Base-by-base conservation (phyloP, 441 rosid species). In the Aquilaria agallochum region DNA sequence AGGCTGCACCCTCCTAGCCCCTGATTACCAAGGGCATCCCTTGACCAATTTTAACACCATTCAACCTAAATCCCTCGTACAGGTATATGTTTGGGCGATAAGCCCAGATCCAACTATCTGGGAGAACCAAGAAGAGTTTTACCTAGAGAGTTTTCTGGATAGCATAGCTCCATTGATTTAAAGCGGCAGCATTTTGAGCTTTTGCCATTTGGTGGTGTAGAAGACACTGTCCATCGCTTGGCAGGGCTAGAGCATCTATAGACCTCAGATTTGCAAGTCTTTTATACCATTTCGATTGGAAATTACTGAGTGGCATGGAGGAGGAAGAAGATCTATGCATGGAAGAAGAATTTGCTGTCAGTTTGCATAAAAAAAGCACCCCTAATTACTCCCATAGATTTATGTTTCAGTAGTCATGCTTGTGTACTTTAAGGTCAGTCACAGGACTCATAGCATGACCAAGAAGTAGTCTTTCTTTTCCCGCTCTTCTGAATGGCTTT, bases 201-300 rank as follows among this genome's bases (percentile, higher is more conserved):
- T 46, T 11, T 50, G 32, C 47, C 64, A 15, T 60, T 60, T 15
- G 55, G 55, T 49, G 15, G 55, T 2, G 64, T 60, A 14, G 56
- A 11, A 36, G 55, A 15, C 11, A 31, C 10, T 60, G 55, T 50
- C 63, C 63, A 1, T 32, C 55, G 36, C 1, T 60, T 53, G 14
- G 50, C 11, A 13, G 3, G 14, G 58, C 20, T 15, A 36, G 7
- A 2, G 31, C 4, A 10, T 31, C 15, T 11, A 6, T 55, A 5
- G 14, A 33, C 7, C 2, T 55, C 6, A 15, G 11, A 5, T 3
- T 34, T 11, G 44, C 58, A 0, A 40, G 45, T 42, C 33, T 13
- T 32, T 12, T 55, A 9, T 15, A 55, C 11, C n/a, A 40, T 13
- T 55, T 55, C 13, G 44, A 55, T 4, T 55, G 58, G 42, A 40